These are phyloP conservation scores for Clavispora vitiphila DNA, from an alignment of 805 yeast species.

Conservation along the genomic window DNA sequence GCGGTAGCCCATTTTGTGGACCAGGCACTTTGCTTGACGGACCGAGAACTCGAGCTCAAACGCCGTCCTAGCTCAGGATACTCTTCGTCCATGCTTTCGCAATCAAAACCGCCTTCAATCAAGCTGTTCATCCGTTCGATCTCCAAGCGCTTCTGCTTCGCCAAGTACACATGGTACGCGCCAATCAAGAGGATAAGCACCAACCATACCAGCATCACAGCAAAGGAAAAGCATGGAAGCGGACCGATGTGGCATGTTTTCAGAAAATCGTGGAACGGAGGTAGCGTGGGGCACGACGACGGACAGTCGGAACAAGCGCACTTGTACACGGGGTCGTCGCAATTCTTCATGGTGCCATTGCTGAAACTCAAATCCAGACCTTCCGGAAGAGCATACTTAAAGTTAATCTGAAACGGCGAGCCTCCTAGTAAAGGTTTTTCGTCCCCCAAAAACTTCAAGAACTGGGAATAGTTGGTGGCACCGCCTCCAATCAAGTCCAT, in stretches of 20 bases:
- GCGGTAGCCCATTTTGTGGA: not conserved
- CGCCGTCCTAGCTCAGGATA: not conserved
- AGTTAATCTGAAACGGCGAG: conserved; percentile 90
- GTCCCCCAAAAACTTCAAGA: conserved; percentile 87
- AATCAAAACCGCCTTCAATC: conserved; percentile 1
- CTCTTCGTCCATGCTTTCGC: conserved; percentile 12
- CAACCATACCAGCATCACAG: conserved; percentile 49
- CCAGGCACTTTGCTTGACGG: not conserved
- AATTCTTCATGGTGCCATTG: conserved; percentile 35
- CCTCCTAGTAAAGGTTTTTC: conserved; percentile 93
- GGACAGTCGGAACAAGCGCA: conserved; percentile 94
- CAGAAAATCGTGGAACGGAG: conserved; percentile 33
- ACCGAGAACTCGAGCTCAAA: not conserved
- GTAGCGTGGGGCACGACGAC: conserved; percentile 67
- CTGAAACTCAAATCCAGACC: conserved; percentile 18
- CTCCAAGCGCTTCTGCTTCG: conserved; percentile 11
- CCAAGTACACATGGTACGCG: conserved; percentile 30
- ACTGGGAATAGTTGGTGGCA: conserved; percentile 65
- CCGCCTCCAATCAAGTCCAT: conserved; percentile 99
- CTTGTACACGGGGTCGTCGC: conserved; percentile 61
- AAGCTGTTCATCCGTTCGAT: conserved; percentile 5
- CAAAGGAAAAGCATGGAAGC: conserved; percentile 70
- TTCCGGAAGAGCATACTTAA: conserved; percentile 39
- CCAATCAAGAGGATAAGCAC: conserved; percentile 37
- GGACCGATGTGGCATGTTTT: conserved; percentile 51